Evolutionary conservation across 2,329 filamentous ascomycete species (phyloP).

Genomic region (Thelonectria blattea): DNA sequence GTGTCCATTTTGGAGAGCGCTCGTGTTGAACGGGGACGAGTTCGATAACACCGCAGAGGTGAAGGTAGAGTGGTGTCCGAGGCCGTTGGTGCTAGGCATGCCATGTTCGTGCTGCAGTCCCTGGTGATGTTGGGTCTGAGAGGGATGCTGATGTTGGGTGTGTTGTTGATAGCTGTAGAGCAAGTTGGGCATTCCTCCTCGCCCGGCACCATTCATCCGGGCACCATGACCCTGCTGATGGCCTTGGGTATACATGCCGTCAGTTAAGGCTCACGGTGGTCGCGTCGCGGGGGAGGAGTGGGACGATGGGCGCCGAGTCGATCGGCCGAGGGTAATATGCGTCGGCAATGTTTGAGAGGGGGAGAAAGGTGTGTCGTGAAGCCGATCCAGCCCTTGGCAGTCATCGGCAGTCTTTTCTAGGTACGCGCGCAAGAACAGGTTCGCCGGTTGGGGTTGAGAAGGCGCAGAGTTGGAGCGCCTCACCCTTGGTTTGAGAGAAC

Average conservation of each 20-base stretch:
- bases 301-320: constrained; percentile 36
- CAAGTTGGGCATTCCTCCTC: constrained; percentile 69
- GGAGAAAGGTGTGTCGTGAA: constrained; percentile 23
- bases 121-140: constrained; percentile 69
- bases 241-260: constrained; percentile 75
- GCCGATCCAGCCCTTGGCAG: constrained; percentile 27
- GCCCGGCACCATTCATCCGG: constrained; percentile 68
- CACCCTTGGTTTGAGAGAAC: constrained; percentile 42
- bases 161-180: constrained; percentile 75
- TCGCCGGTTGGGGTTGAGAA: constrained; percentile 21
- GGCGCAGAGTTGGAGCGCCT: constrained; percentile 33
- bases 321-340: constrained; percentile 35
- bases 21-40: constrained; percentile 64
- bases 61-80: constrained; percentile 51
- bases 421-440: constrained; percentile 7
- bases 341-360: constrained; percentile 27
- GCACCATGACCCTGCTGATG: constrained; percentile 76
- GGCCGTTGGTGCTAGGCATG: constrained; percentile 59
- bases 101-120: constrained; percentile 64
- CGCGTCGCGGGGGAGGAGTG: constrained; percentile 26
- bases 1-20: constrained; percentile 64
- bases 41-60: constrained; percentile 61
- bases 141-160: constrained; percentile 65
- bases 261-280: constrained; percentile 27
- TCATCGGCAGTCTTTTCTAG: constrained; percentile 33